Conservation (phyloP, 441 rosid genomes). For the Populus hybrid region DNA sequence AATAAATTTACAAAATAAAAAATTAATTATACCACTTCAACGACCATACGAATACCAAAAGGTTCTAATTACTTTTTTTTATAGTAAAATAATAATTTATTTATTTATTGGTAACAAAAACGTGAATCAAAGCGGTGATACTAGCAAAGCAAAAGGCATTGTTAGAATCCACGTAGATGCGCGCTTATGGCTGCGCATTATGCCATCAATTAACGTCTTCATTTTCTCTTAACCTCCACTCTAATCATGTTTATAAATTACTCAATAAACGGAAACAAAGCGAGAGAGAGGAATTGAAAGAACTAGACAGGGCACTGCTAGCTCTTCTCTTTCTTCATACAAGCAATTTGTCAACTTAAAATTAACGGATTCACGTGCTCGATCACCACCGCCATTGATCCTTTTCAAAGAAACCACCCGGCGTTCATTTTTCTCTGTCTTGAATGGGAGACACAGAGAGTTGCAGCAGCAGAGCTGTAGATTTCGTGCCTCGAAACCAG, state of each 20-base stretch:
- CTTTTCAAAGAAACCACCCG: background rate
- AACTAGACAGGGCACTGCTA: background rate
- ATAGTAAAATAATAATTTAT: background rate
- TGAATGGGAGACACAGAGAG: constrained; percentile 60
- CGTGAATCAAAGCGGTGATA: constrained; percentile 17
- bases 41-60: no score
- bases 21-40: no score
- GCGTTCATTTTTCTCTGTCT: background rate
- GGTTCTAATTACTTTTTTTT: no score
- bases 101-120: background rate
- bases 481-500: constrained; percentile 35
- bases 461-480: constrained; percentile 54
- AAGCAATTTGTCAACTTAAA: constrained; percentile 4
- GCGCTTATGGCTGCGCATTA: constrained; percentile 43
- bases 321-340: constrained; percentile 6
- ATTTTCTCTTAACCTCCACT: background rate
- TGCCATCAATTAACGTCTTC: constrained; percentile 25
- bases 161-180: constrained; percentile 53
- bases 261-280: background rate
- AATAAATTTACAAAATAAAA: no score
- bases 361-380: constrained; percentile 14
- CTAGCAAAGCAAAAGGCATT: constrained; percentile 29
- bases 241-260: background rate
- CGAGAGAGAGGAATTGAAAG: background rate
- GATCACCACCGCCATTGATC: background rate